Base-by-base conservation (phyloP, 202 grass and related monocot genomes). In the Digitaria exilis region DNA sequence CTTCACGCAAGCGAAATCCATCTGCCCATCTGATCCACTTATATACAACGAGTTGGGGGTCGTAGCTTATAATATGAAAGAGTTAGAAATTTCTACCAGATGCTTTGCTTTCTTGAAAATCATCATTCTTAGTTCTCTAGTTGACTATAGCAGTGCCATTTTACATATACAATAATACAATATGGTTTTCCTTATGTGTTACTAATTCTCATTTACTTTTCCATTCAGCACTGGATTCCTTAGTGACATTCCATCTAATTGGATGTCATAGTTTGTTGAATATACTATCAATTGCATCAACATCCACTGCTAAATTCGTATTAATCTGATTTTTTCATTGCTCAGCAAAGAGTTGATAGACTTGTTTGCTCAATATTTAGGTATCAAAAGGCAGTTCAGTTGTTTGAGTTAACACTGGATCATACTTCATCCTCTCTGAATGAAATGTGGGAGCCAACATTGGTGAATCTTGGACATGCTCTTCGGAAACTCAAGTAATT, bases 391-490 rank as follows among this genome's bases (percentile, higher is more conserved):
- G 93, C 91, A 67, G 87, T 93, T 83, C 82, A 92, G 24, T 98
- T 89, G 69, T 93, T 98, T 89, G 93, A 98, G 75, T 83, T 94
- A 62, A 88, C 96, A 73, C 63, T 98, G 35, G 87, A 89, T 60
- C 76, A 80, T 87, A 77, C 89, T 51, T 76, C 96, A 84, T 92
- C 90, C 69, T 91, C 93, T 67, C 24, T 90, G 65, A 94, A 86
- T 77, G 96, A 98, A 77, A 93, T 96, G 88, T 98, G 91, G 96
- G 96, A 98, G 79, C 89, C 96, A 83, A 98, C 96, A 83, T 88
- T 98, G 84, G 96, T 98, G 80, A 98, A 98, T 90, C 89, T 98
- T 72, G 96, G 89, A 37, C 93, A 98, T 84, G 84, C 92, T 45
- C 80, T 92, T 59, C 82, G 93, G 44, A 98, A 98, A 81, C 87